Evolutionary conservation across 306 rosid species (phyloP).

Genomic region (Oemleria cerasiformis): DNA sequence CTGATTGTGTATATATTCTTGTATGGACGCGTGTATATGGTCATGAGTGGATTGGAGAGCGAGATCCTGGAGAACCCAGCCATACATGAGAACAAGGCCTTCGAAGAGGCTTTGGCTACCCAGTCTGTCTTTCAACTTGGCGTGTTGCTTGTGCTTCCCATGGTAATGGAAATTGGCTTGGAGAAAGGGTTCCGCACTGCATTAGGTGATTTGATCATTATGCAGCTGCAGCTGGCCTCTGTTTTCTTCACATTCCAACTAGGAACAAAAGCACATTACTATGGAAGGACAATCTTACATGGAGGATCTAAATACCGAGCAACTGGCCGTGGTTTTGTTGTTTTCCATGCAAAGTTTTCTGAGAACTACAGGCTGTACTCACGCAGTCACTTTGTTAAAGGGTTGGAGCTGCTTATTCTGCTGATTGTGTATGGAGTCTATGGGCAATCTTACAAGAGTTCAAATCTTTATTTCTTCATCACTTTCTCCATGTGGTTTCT

Average conservation of each 20-base stretch:
- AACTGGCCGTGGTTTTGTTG: conserved; percentile 96
- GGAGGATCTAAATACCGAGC: conserved; percentile 94
- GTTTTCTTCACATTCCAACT: conserved; percentile 96
- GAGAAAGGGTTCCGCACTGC: conserved; percentile 98
- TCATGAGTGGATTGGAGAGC: conserved; percentile 87
- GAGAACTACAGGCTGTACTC: conserved; percentile 90
- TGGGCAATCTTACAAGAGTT: conserved; percentile 59
- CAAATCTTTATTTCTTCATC: conserved; percentile 67
- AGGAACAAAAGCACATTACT: conserved; percentile 94
- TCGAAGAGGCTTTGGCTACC: conserved; percentile 87
- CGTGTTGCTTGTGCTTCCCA: conserved; percentile 73
- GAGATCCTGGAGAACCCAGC: conserved; percentile 59
- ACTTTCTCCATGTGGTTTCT: conserved; percentile 91
- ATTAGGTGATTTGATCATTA: conserved; percentile 83
- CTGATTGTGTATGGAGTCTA: conserved; percentile 68
- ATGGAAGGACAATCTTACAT: conserved; percentile 90
- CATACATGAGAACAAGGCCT: conserved; percentile 65
- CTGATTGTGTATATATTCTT: conserved; percentile 77
- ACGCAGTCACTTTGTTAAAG: conserved; percentile 92
- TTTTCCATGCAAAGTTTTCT: conserved; percentile 89
- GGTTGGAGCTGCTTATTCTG: conserved; percentile 75
- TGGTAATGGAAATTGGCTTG: conserved; percentile 98
- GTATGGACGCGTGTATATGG: conserved; percentile 92
- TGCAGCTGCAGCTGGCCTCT: conserved; percentile 96
- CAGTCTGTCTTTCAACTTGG: conserved; percentile 90